Evolutionary conservation across 768 basidiomycete genomes (phyloP), one percentile per base, ranked within the genome.

Genomic region (Russula emetica): DNA sequence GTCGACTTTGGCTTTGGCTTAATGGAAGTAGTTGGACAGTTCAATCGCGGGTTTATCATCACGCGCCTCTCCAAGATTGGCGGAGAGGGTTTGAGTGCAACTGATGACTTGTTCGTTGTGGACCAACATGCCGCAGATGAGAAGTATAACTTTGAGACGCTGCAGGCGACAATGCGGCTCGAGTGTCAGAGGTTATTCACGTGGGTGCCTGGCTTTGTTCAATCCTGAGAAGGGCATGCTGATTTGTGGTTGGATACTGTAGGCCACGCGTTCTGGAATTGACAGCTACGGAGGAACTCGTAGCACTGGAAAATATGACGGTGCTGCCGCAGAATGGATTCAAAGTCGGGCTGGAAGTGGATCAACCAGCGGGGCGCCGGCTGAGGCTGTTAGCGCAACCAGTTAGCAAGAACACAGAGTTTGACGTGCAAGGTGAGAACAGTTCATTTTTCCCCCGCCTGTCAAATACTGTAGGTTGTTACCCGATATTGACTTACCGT

Each of bases 121-220:
- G 96, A 98, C 70, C 96, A 98, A 72, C 96, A 98, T 74, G 96
- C 96, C 5, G 87, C 92, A 6, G 97, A 99, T 74, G 97, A 98
- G 75, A 98, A 98, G 77, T 98, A 92, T 76, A 98, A 98, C 72
- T 98, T 98, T 72, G 97, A 98, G 78, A 90, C 84, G 1, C 76
- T 98, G 62, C 96, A 98, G 74, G 80, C 83, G 67, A 93, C 86
- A n/a, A 98, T 94, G 13, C 82, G 81, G 57, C 94, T 99, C 62
- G 83, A 90, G 68, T 91, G 90, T 2, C 96, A 98, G 70, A 85
- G 78, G 64, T 78, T 98, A 5, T 83, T 96, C 72, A 81, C 82
- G 95, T 95, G 68, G 60, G 84, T 76, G 5, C 5, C 14, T 20
- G 22, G 22, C n/a, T 53, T 22, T n/a, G 9, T 47, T 22, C 10